Base-by-base conservation (phyloP, 2,329 filamentous ascomycete genomes). In the Scortechinia acanthostroma region DNA sequence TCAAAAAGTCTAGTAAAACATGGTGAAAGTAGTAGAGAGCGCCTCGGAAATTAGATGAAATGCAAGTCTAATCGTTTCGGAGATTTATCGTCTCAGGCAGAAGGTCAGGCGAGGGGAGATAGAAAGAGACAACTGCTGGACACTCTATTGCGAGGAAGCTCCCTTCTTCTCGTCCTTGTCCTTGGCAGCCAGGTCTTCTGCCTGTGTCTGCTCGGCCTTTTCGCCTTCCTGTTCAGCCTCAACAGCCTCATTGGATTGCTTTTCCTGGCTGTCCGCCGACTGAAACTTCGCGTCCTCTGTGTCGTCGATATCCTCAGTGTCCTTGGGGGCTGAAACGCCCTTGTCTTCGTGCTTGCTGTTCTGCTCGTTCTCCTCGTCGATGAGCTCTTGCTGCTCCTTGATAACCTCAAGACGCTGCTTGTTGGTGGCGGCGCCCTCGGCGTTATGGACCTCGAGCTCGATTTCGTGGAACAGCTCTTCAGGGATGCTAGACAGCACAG, bases 401-500 rank as follows among this genome's bases (percentile, higher is more conserved):
- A 98, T 77, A 15, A 98, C 93, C 71, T 98, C 93, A 35, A 98
- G 85, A 62, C 93, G 86, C 74, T 97, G 93, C 77, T 94, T 96
- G 79, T 98, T 98, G 52, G 93, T 98, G 20, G 93, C 93, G 10
- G 91, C 91, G 49, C 93, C 93, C 69, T 98, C 93, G 43, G 91
- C 91, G 49, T 85, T 95, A 74, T 96, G 89, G 6, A 98, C 90
- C 70, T 98, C 93, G 22, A 98, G 85, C 68, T 97, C 93, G 51
- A 98, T 96, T 72, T 98, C 93, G 74, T 98, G 93, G 87, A 94
- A 98, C 33, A 98, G 76, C 65, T 98, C 93, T 66, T 98, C 93
- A 2, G 93, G 93, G 50, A 98, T 97, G 49, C 87, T 91, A 33
- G 88, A 94, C 33, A 98, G 73, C 3, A 98, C 93, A 46, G 90